These are phyloP conservation scores for Paxillus involutus DNA, from an alignment of 768 basidiomycete genomes.

Conservation along the genomic window DNA sequence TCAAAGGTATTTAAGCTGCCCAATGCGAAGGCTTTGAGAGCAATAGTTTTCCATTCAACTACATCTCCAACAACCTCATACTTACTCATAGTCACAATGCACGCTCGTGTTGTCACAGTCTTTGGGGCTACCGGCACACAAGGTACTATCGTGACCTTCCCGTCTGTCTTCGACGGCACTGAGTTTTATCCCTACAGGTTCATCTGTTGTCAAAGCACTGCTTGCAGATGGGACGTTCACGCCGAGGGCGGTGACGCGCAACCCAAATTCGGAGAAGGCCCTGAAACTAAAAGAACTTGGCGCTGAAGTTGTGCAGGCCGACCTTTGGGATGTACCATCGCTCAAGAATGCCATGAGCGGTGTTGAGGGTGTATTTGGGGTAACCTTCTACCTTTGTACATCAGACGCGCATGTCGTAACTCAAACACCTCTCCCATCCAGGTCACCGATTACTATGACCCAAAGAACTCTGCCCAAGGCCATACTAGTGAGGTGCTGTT, in stretches of 20 bases:
- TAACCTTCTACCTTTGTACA: constrained; percentile 5
- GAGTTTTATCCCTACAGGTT: constrained; percentile 14
- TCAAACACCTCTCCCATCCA: neutral
- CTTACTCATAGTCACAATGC: constrained; percentile 6
- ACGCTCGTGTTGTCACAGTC: constrained; percentile 28
- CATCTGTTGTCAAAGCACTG: constrained; percentile 26
- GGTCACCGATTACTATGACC: constrained; percentile 25
- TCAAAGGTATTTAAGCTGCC: neutral
- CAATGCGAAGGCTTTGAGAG: neutral
- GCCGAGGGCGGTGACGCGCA: constrained; percentile 34
- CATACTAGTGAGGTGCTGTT: constrained; percentile 19
- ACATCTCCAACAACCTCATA: neutral
- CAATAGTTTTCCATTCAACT: neutral
- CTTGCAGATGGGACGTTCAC: constrained; percentile 35
- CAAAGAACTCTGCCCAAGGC: constrained; percentile 6
- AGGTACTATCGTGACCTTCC: constrained; percentile 14
- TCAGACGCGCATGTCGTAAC: neutral
- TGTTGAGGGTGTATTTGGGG: constrained; percentile 33
- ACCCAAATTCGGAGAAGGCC: constrained; percentile 25
- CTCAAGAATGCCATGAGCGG: constrained; percentile 27
- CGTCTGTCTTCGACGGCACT: neutral
- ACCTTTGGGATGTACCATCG: constrained; percentile 25
- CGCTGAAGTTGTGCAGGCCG: constrained; percentile 21
- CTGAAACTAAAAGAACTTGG: constrained; percentile 21
- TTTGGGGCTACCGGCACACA: constrained; percentile 38